Evolutionary conservation across 2,329 filamentous ascomycete species (phyloP).

Genomic region (Exophiala aquamarina): DNA sequence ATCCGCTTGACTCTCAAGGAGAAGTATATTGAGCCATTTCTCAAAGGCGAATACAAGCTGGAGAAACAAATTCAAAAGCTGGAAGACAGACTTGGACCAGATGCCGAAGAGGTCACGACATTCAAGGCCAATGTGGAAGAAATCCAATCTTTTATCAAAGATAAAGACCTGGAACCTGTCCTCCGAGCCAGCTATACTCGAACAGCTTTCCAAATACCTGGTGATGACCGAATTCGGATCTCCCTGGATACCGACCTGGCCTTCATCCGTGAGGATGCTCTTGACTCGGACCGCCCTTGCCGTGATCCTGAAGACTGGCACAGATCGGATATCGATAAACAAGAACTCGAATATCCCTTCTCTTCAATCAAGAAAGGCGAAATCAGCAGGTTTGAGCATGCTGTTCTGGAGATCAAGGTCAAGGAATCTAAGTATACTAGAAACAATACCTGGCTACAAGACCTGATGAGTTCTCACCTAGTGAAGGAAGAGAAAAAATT

Average conservation of each 20-base stretch:
- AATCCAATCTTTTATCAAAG: conserved; percentile 77
- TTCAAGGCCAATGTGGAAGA: conserved; percentile 72
- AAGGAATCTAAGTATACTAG: conserved; percentile 64
- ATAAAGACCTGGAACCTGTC: conserved; percentile 77
- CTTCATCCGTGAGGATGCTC: conserved; percentile 72
- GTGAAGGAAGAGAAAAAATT: conserved; percentile 87
- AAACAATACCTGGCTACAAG: conserved; percentile 81
- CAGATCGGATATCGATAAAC: conserved; percentile 81
- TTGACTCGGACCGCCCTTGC: conserved; percentile 83
- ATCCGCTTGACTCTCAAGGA: conserved; percentile 83
- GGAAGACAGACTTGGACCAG: conserved; percentile 69
- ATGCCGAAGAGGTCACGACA: conserved; percentile 63
- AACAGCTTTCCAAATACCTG: conserved; percentile 93
- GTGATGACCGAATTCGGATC: conserved; percentile 85
- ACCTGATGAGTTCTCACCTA: conserved; percentile 88
- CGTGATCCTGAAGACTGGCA: conserved; percentile 90
- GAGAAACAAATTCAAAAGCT: conserved; percentile 89
- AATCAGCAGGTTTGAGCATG: conserved; percentile 85
- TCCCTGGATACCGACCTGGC: conserved; percentile 91
- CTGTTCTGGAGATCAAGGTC: conserved; percentile 89
- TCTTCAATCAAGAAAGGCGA: conserved; percentile 84
- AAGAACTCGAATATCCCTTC: conserved; percentile 83
- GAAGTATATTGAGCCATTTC: conserved; percentile 86
- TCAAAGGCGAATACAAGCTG: conserved; percentile 84
- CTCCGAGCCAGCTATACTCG: conserved; percentile 90